These are phyloP conservation scores for Ceratocystis alfenasii DNA, from an alignment of 2,329 filamentous ascomycete genomes.

Conservation along the genomic window DNA sequence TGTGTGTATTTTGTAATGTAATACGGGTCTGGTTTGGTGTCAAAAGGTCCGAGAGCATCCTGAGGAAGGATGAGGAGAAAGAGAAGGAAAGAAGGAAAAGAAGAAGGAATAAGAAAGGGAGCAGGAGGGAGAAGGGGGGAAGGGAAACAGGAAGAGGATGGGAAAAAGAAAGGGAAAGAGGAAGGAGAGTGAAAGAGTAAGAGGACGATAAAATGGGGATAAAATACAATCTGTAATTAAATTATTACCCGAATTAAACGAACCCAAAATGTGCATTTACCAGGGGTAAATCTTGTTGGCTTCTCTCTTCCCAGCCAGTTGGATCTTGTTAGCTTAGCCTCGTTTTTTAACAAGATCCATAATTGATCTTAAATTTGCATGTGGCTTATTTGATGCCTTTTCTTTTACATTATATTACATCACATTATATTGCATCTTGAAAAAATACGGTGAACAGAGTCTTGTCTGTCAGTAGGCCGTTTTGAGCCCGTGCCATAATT, in stretches of 20 bases:
- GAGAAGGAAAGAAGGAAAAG: background rate
- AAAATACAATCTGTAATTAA: background rate
- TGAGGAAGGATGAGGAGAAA: background rate
- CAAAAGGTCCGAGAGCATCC: background rate
- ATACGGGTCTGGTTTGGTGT: background rate
- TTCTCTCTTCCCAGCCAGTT: background rate
- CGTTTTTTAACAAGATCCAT: slow-evolving; percentile 2
- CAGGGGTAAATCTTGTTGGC: background rate
- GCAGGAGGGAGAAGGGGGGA: background rate
- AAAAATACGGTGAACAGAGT: no score
- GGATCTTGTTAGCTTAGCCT: slow-evolving; percentile 9
- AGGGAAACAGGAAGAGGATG: background rate
- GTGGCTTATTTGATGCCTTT: background rate
- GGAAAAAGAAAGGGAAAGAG: background rate
- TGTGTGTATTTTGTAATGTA: background rate
- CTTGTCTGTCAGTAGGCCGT: no score
- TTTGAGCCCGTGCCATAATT: no score
- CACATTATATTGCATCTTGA: no score
- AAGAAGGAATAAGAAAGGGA: background rate
- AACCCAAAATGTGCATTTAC: background rate
- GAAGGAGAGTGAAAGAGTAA: background rate
- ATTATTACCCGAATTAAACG: background rate
- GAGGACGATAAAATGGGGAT: background rate
- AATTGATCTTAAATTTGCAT: background rate
- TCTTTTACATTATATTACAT: background rate